Evolutionary conservation across 2,329 filamentous ascomycete genomes (phyloP), one percentile per base, ranked within the genome.

Genomic region (Sporothrix pseudoabietina): DNA sequence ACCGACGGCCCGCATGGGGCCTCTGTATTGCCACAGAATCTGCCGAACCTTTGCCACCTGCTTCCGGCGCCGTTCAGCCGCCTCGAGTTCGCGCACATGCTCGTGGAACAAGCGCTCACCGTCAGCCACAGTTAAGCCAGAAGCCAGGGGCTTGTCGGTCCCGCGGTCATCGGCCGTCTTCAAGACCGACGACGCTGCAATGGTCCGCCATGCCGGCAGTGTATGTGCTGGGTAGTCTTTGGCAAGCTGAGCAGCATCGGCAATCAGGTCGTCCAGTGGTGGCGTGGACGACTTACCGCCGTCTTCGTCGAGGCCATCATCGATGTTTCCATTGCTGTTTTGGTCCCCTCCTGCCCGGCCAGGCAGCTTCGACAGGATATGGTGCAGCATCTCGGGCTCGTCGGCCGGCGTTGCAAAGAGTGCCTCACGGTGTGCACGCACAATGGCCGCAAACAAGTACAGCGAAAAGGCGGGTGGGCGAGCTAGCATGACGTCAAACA

Each of bases 401-500:
- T 97, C 92, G 26, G 86, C 82, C 1, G 91, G 89, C n/a, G 94
- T 92, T 69, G 93, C 91, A 76, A 98, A 88, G n/a, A 99, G 87
- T 81, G 98, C 94, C 47, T 89, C 87, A 73, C 92, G 91, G 52
- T 95, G 91, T 63, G 90, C 89, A 47, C 97, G 85, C 57, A 97
- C 90, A 75, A 97, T 94, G 79, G 93, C 92, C 0, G 94, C 94
- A 82, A 97, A 98, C 72, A 98, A 87, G 81, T 99, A 99, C 71
- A 98, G 87, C 22, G 91, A 91, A 78, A 97, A 94, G 54, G 92
- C 91, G n/a, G 94, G 93, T 80, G 97, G 93, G 68, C 89, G 89
- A 3, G 95, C 93, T 5, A 99, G 86, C 66, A 99, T 87, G 72
- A 95, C 94, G 82, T 99, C 96, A 80, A 98, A 99, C 0, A 99